Base-by-base conservation (phyloP, 768 basidiomycete species). In the Ephemerocybe angulata region DNA sequence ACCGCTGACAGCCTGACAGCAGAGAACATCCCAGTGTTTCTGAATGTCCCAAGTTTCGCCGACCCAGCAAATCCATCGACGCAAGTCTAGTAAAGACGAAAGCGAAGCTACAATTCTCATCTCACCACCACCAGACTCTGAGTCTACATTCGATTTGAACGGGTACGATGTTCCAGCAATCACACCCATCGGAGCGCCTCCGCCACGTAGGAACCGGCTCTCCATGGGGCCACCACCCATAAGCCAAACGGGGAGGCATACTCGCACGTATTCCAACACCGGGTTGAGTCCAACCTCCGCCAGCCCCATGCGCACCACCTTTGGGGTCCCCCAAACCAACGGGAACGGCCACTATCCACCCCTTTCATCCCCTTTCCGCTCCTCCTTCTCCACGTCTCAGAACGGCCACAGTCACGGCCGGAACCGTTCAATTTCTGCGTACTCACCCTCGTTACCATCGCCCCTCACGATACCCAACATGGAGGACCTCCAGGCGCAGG, bases 351-450 rank as follows among this genome's bases (percentile, higher is more conserved):
- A 65, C 19, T 54, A 57, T 15, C 57, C 58, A 27, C 56, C 63
- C 13, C 52, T 62, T 6, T 59, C 65, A 1, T 73, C 73, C 2
- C 70, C 72, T 4, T 68, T 69, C 27, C 65, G 71, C 25, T 63
- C 68, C 1, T 67, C 73, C 0, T 72, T 73, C 28, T n/a, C 43
- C 6, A 22, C 43, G 21, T 6, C 7, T 41, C 38, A 13, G 15
- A 41, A 41, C 43, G 54, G 63, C 48, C 65, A 67, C 49, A 68
- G 59, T 2, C 78, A 80, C 65, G 60, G 70, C 21, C 76, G 79
- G 28, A 76, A 75, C 10, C 74, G 77, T 15, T 80, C 82, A 3
- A 72, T 80, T 43, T 82, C 83, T 5, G 71, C 79, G 2, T 81
- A 79, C 61, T 71, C 76, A 3, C 80, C 81, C 1, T 64, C 73